Conservation (phyloP, 2,329 filamentous ascomycete species). For the Colletotrichum sp. region DNA sequence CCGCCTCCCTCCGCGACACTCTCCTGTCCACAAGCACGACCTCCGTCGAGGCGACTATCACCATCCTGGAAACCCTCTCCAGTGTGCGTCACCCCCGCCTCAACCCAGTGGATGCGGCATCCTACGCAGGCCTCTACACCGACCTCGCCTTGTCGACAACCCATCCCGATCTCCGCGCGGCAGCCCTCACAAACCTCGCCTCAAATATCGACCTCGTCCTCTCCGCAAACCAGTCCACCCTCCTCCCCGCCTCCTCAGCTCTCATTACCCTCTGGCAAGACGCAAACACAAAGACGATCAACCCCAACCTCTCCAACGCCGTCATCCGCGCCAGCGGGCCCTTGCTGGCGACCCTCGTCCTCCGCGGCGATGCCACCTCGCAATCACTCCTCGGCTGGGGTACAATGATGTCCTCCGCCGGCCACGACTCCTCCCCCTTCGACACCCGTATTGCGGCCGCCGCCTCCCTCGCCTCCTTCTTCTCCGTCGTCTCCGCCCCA, state of each 20-base stretch:
- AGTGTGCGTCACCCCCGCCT: constrained; percentile 28
- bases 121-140: constrained; percentile 45
- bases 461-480: constrained; percentile 59
- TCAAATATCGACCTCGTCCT: constrained; percentile 48
- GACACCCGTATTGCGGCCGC: constrained; percentile 68
- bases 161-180: constrained; percentile 50
- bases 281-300: constrained; percentile 43
- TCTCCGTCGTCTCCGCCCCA: constrained; percentile 31
- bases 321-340: constrained; percentile 53
- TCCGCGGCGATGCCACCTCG: constrained; percentile 9
- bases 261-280: constrained; percentile 47
- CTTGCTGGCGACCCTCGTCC: constrained; percentile 42
- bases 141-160: constrained; percentile 41
- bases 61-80: constrained; percentile 42
- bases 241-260: constrained; percentile 35
- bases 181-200: constrained; percentile 53
- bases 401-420: constrained; percentile 43
- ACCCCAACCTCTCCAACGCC: constrained; percentile 54
- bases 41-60: constrained; percentile 41
- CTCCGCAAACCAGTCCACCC: constrained; percentile 18
- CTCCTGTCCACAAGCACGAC: neutral
- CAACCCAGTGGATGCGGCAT: constrained; percentile 27
- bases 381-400: constrained; percentile 49
- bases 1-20: constrained; percentile 5
- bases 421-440: constrained; percentile 54